A percentile compares a stretch with the other conserved stretches of the same genome.
Conservation (phyloP, 2,329 filamentous ascomycete species). For the Xylaria sp. region DNA sequence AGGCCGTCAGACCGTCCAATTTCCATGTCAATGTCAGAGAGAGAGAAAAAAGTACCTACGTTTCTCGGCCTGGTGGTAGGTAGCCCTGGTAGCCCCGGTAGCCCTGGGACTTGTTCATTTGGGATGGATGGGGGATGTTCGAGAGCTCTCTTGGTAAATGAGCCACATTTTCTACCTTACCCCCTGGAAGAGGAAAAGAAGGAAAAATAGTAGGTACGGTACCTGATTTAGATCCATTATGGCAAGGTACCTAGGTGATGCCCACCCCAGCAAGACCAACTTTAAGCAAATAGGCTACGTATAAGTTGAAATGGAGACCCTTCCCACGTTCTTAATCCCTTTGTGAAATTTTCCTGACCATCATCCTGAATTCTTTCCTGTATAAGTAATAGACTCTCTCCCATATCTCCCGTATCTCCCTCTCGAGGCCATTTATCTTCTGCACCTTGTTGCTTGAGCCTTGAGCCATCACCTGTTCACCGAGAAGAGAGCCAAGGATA, state of each 20-base stretch:
- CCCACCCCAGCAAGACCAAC: slow-evolving; percentile 18
- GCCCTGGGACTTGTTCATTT: slow-evolving; percentile 8
- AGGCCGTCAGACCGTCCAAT: slow-evolving; percentile 16
- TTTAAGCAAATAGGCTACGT: slow-evolving; percentile 27
- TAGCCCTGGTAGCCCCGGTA: too few species aligned
- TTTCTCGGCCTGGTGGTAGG: too few species aligned
- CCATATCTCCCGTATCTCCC: slow-evolving; percentile 22
- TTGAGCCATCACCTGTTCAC: slow-evolving; percentile 12
- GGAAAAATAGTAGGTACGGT: slow-evolving; percentile 18
- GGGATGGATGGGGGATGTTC: slow-evolving; percentile 19
- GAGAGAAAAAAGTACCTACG: slow-evolving; percentile 15
- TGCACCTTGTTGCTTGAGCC: slow-evolving; percentile 8
- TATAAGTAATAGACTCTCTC: slow-evolving; percentile 31
- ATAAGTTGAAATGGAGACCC: slow-evolving; percentile 39
- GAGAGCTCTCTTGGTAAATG: slow-evolving; percentile 34
- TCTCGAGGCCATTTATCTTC: slow-evolving; percentile 15
- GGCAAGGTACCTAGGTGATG: slow-evolving; percentile 15
- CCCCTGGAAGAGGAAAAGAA: slow-evolving; percentile 24
- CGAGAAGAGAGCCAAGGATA: slow-evolving; percentile 7
- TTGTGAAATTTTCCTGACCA: slow-evolving; percentile 32
- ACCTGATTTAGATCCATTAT: slow-evolving; percentile 20
- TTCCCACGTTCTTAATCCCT: slow-evolving; percentile 31
- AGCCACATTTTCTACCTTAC: slow-evolving; percentile 29
- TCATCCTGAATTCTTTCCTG: slow-evolving; percentile 27
- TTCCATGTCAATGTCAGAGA: slow-evolving; percentile 13